Evolutionary conservation across 1,284 basidiomycete species (phyloP).

Genomic region (Cerioporus squamosus): DNA sequence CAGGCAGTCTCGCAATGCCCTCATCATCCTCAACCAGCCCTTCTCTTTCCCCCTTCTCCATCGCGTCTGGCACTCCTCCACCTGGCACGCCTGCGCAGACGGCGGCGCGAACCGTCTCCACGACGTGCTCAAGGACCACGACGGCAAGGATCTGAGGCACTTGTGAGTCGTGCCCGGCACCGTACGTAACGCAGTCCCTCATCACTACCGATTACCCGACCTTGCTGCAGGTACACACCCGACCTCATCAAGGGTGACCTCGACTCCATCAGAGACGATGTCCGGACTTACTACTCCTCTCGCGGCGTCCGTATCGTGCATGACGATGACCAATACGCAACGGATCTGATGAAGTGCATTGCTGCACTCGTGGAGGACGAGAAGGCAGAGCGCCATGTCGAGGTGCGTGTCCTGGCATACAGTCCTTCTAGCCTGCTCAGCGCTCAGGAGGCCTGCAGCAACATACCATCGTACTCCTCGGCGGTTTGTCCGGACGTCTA

Average conservation of each 20-base stretch:
- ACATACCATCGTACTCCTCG: conserved; percentile 81
- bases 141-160: conserved; percentile 31
- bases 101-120: conserved; percentile 92
- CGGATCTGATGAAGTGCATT: conserved; percentile 95
- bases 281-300: conserved; percentile 68
- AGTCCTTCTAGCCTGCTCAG: neutral
- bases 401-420: conserved; percentile 35
- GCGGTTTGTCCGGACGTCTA: conserved; percentile 88
- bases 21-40: conserved; percentile 91
- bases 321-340: conserved; percentile 82
- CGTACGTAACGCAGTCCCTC: conserved; percentile 19
- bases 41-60: conserved; percentile 69
- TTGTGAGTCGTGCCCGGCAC: conserved; percentile 32
- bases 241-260: conserved; percentile 93
- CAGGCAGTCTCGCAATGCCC: conserved; percentile 41
- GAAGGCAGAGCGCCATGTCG: conserved; percentile 35
- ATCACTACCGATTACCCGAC: conserved; percentile 3
- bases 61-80: conserved; percentile 70
- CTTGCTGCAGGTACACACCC: conserved; percentile 64
- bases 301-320: conserved; percentile 70
- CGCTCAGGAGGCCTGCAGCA: conserved; percentile 33
- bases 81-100: conserved; percentile 84
- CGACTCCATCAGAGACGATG: conserved; percentile 84
- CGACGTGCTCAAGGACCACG: conserved; percentile 52
- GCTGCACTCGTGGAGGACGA: conserved; percentile 63